Evolutionary conservation across 495 filamentous ascomycete genomes (phyloP), one percentile per base, ranked within the genome.

Genomic region (Neurospora sp.): DNA sequence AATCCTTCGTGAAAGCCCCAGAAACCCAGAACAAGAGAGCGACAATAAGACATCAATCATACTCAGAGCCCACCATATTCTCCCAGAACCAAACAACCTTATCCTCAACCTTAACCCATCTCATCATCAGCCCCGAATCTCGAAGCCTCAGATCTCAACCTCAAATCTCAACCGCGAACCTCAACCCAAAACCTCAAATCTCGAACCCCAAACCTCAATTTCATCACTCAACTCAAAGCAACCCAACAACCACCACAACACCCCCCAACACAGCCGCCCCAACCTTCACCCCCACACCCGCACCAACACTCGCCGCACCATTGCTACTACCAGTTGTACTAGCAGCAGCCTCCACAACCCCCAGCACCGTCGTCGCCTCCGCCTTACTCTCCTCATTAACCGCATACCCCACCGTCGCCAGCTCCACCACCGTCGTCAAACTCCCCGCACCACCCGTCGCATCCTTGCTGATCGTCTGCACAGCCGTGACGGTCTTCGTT

Each of bases 351-450:
- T n/a, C n/a, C 14, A 41, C 40, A 35, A 17, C 27, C 40, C 2
- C 8, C 71, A 40, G 2, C 0, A 20, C 22, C 68, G n/a, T 44
- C 40, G 37, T 37, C 41, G 27, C 44, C 44, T 12, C 31, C 8
- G 3, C 27, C 42, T 78, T 37, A 77, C 78, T 20, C 5, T 79
- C 76, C 9, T 83, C 83, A 27, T 78, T 83, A 20, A 83, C 79
- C 1, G 83, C 83, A 70, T 81, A 71, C 40, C 79, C 83, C 0
- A 84, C 79, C 0, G 82, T 80, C 27, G 79, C 83, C 8, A 82
- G 68, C 38, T 74, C 71, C 8, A 77, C 79, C 0, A 77, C 78
- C 1, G 75, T 65, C 42, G 53, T 61, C 5, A 61, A 12, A 31
- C 53, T 61, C 53, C 53, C 53, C 35, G 31, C 53, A 12, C 4